Conservation (phyloP, 139 green algal genomes). For the Deuterostichococcus epilithicus region DNA sequence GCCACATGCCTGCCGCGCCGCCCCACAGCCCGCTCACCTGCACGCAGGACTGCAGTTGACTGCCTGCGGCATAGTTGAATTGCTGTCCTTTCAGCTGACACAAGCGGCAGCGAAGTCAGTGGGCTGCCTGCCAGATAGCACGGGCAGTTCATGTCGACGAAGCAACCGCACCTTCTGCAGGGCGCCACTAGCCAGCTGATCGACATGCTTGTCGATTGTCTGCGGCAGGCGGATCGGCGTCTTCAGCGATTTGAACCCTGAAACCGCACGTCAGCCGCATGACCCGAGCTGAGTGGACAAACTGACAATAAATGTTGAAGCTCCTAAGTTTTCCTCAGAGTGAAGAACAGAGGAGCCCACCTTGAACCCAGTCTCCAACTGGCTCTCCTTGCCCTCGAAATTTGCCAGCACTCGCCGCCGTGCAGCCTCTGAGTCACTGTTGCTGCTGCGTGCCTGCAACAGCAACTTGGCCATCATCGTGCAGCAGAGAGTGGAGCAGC, state of each 20-base stretch:
- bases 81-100: no score
- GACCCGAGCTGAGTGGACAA: no score
- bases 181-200: background rate
- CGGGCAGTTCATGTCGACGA: no score
- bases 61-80: background rate
- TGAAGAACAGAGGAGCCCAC: no score
- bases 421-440: constrained; percentile 2
- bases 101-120: constrained; percentile 16
- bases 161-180: constrained; percentile 1
- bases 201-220: constrained; percentile 7
- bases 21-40: background rate
- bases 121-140: background rate
- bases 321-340: no score
- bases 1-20: background rate
- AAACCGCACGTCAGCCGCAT: no score
- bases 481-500: no score
- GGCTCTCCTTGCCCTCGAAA: constrained; percentile 8
- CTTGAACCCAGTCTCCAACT: background rate
- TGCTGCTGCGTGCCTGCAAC: background rate
- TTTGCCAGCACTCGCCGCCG: constrained; percentile 13
- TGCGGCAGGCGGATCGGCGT: background rate
- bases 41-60: constrained; percentile 7
- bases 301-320: no score
- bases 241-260: no score
- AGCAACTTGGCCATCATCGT: no score